Evolutionary conservation across 495 filamentous ascomycete genomes (phyloP), one percentile per base, ranked within the genome.

Genomic region (Lepidopterella palustris): DNA sequence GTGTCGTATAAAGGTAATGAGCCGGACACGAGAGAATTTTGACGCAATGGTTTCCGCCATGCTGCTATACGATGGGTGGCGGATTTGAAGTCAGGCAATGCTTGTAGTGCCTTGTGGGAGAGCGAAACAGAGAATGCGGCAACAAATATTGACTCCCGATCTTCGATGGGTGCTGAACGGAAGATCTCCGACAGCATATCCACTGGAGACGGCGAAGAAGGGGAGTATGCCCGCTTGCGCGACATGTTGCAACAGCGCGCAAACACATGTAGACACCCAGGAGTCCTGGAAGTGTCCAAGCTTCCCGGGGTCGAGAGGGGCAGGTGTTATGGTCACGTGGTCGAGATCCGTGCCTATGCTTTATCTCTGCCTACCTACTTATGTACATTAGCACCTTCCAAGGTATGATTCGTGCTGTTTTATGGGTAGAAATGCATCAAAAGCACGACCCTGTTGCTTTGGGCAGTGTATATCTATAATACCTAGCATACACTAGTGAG

Each of bases 1-100:
- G 60, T 60, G n/a, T 70, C 67, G 28, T 72, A 70, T 1, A 73
- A 27, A 28, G 68, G 59, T 28, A 69, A 42, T 3, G 53, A 35
- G 4, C 26, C 18, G 9, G 62, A 24, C 3, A 53, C 27, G 24
- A 74, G 49, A 5, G 68, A 58, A 18, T 56, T 59, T 64, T 76
- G 72, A 0, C 57, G 62, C 26, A 68, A 68, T 8, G 64, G 68
- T 26, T 53, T 61, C 2, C 76, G 67, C 71, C 71, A 77, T 32
- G 72, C 77, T 20, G 71, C 61, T n/a, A 78, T 75, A 15, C 71
- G 70, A 64, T 79, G 75, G 6, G 63, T 71, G 31, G 77, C 77
- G 23, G 49, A 52, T 25, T 45, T 42, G 60, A 76, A 66, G 9
- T 72, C 72, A 2, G 69, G 64, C 15, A 61, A 62, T 3, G 27